phyloP scores from a whole-genome alignment of 1,139 yeast species.

The Keqinozyma sinolaborantium region DNA sequence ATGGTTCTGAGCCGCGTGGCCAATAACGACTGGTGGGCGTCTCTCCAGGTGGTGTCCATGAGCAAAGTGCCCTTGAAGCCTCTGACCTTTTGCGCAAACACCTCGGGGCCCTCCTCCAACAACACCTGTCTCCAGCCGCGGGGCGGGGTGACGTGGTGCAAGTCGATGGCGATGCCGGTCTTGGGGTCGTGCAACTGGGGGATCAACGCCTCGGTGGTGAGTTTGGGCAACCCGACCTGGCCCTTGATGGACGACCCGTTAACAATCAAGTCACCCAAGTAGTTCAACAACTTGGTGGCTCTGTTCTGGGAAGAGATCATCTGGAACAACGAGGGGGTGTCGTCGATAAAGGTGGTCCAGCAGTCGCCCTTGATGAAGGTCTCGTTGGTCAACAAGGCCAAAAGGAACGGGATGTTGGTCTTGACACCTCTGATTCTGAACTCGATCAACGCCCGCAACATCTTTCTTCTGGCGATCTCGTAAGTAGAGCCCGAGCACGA shows the following conservation, averaged over 20 bases:
- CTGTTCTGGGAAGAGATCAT: slow-evolving; percentile 95
- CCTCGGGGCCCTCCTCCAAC: slow-evolving; percentile 81
- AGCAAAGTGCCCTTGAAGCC: slow-evolving; percentile 79
- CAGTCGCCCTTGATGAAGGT: slow-evolving; percentile 86
- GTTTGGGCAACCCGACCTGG: slow-evolving; percentile 88
- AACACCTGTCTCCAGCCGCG: slow-evolving; percentile 92
- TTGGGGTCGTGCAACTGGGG: slow-evolving; percentile 66
- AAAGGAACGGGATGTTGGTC: slow-evolving; percentile 93
- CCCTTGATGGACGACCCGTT: slow-evolving; percentile 96
- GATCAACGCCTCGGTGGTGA: slow-evolving; percentile 67
- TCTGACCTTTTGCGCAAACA: slow-evolving; percentile 85
- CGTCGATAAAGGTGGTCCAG: slow-evolving; percentile 99
- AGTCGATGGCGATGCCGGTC: slow-evolving; percentile 57
- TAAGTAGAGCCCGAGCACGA: slow-evolving; percentile 94
- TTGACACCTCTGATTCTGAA: slow-evolving; percentile 98
- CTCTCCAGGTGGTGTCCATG: slow-evolving; percentile 99
- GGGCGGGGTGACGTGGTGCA: slow-evolving; percentile 52
- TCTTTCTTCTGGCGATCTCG: slow-evolving; percentile 95
- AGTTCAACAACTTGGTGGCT: slow-evolving; percentile 88
- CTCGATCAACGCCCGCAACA: slow-evolving; percentile 94
- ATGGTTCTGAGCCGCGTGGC: slow-evolving; percentile 97
- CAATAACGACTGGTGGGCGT: slow-evolving; percentile 96
- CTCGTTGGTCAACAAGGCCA: slow-evolving; percentile 89
- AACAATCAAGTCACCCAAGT: slow-evolving; percentile 88
- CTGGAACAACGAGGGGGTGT: slow-evolving; percentile 92